Evolutionary conservation across 2,329 filamentous ascomycete species (phyloP), one percentile per base, ranked within the genome.

Genomic region (Stagonosporopsis cucurbitacearum): DNA sequence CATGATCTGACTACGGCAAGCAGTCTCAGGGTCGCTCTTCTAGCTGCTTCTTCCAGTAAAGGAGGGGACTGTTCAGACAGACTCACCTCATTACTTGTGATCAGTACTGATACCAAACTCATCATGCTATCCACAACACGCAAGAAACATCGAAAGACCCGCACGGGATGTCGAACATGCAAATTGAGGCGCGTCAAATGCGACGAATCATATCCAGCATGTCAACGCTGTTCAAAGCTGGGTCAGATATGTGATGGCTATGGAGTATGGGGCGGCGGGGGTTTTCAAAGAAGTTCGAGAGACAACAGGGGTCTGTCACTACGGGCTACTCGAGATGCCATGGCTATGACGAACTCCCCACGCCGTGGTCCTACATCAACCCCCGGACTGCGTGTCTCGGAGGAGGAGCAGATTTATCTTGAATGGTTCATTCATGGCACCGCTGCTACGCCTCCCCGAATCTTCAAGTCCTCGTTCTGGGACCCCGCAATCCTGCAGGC

Each of bases 181-280:
- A 70, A 67, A 65, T 63, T 58, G 15, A 66, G 68, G 13, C 65
- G 64, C 37, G 63, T 73, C 19, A 74, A 73, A 45, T 73, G 70
- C 41, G 78, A 80, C 44, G 76, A 80, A 58, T 60, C 59, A 5
- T 66, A 67, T 22, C 76, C 77, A 11, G 70, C 68, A 20, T 78
- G 76, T 54, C 55, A 65, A 20, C 71, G 71, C 19, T 78, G 76
- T 54, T 55, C 60, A 6, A 71, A 61, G 6, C 76, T 75, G 2
- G 74, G 74, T 8, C 70, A 75, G 4, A 67, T 68, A 40, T 78
- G 76, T 53, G 76, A 79, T 46, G 78, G 79, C 13, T 80, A 80
- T 57, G 81, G 75, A 58, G 67, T 80, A 36, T 76, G 75, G 75
- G 75, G 76, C 22, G 73, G 75, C 4, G 73, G 70, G 9, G 74